A percentile compares a stretch with the other conserved stretches of the same genome.
Conservation (phyloP, 139 green algal species). For the Diplosphaera chodatii region DNA sequence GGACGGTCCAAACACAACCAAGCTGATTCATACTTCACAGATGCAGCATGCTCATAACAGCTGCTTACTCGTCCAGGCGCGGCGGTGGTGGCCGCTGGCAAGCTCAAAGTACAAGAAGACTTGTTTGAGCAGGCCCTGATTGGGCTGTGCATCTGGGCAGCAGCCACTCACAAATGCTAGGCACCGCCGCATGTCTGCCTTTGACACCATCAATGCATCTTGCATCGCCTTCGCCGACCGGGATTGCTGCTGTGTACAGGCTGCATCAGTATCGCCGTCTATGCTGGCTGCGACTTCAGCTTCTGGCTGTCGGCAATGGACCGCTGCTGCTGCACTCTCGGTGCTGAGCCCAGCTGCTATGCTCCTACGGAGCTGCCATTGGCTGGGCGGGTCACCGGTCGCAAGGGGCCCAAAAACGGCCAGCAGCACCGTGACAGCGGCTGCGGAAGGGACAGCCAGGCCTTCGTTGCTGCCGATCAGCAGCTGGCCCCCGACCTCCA, state of each 20-base stretch:
- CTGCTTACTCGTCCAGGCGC: no score
- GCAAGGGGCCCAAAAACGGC: conserved; percentile 32
- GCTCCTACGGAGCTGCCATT: not conserved
- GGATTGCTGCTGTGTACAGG: no score
- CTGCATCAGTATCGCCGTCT: no score
- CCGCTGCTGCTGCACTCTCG: not conserved
- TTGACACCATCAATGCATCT: conserved; percentile 2
- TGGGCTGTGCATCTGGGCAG: conserved; percentile 50
- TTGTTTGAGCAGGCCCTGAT: conserved; percentile 57
- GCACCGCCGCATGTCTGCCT: conserved; percentile 46
- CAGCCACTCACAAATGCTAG: conserved; percentile 41
- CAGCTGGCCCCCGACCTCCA: conserved; percentile 18
- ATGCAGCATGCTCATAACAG: no score
- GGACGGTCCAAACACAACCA: no score
- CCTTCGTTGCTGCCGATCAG: conserved; percentile 46
- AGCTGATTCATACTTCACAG: no score
- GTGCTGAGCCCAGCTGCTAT: not conserved
- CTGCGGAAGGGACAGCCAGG: conserved; percentile 1
- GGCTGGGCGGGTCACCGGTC: not conserved
- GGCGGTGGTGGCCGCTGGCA: not conserved
- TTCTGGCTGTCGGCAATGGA: no score
- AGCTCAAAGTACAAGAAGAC: conserved; percentile 69
- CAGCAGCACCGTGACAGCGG: conserved; percentile 51
- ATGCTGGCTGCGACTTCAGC: no score
- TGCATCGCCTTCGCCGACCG: no score